These are phyloP conservation scores for Panus rudis DNA, from an alignment of 768 basidiomycete species.

Conservation along the genomic window DNA sequence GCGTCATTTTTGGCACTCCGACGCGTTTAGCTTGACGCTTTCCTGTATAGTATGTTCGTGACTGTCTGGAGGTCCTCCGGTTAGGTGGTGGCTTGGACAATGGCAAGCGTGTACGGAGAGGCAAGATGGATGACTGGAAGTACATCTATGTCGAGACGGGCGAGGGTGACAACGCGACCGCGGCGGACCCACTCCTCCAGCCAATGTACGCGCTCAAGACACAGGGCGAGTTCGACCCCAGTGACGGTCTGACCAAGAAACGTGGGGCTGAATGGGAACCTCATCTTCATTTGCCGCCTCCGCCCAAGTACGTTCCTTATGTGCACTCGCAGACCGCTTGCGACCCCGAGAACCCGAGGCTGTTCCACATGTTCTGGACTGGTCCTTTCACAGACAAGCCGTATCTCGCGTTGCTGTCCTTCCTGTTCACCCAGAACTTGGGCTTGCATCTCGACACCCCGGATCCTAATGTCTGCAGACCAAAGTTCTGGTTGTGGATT, in stretches of 20 bases:
- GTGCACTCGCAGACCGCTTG: conserved; percentile 44
- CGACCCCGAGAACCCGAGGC: conserved; percentile 67
- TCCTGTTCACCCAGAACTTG: conserved; percentile 92
- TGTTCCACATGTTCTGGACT: conserved; percentile 99
- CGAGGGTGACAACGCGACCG: conserved; percentile 32
- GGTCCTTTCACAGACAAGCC: conserved; percentile 99
- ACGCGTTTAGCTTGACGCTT: conserved; percentile 6
- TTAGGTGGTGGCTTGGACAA: conserved; percentile 86
- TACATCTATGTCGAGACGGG: conserved; percentile 77
- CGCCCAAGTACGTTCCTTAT: conserved; percentile 48
- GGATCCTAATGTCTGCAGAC: conserved; percentile 64
- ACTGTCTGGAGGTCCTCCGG: conserved; percentile 93
- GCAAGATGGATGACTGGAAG: conserved; percentile 75
- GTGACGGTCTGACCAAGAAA: conserved; percentile 50
- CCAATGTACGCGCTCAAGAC: conserved; percentile 22
- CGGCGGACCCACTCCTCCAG: conserved; percentile 23
- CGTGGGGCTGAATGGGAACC: conserved; percentile 58
- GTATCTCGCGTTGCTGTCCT: conserved; percentile 89
- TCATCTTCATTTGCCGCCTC: conserved; percentile 41
- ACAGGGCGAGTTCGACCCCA: conserved; percentile 35
- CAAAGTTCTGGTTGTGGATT: conserved; percentile 97
- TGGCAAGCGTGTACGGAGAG: conserved; percentile 65
- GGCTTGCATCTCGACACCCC: conserved; percentile 60
- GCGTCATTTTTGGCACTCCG: not conserved
- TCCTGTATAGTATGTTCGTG: conserved; percentile 76